Base-by-base conservation (phyloP, 495 filamentous ascomycete species). In the Lasiosphaeriaceae sp. region DNA sequence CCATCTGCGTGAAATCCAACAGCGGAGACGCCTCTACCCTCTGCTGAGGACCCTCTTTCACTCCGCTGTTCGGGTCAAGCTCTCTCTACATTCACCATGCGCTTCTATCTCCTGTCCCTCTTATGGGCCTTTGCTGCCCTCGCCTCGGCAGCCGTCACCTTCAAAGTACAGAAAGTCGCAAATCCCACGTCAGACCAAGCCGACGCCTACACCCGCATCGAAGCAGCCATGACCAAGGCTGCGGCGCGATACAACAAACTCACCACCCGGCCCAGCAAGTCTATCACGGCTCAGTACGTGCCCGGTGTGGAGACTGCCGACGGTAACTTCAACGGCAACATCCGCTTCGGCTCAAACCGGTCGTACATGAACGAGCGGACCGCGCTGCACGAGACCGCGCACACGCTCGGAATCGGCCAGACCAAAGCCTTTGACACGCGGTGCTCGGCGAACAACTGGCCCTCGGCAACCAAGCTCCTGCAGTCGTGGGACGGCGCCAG, bases 361-460 rank as follows among this genome's bases (percentile, higher is more conserved):
- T 53, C 67, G 6, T 77, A 77, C 67, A 77, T 77, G 74, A 77
- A 59, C 50, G 70, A 77, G 65, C 72, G 74, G 29, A 75, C 72
- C 35, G 74, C 74, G 17, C 66, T 77, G 64, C 74, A 77, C 61
- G 74, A 77, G 68, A 77, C 72, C 43, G 31, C 71, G 24, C 74
- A 77, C 53, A 77, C 74, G 11, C 67, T 77, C 2, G 74, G 74
- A 8, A 62, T 77, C 9, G 74, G 74, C 7, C 71, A 72, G 66
- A 73, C 71, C 22, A 58, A 52, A 2, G 64, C 65, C 7, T 77
- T 77, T 54, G 66, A 77, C 49, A 52, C 48, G 19, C 54, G 61
- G 11, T 77, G 74, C 63, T 59, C 62, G 3, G 56, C 66, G 2
- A 63, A 64, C 39, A 62, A 73, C 61, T 77, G 74, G 74, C 69